Evolutionary conservation across 441 rosid species (phyloP).

Genomic region (Populus trichocarpa): DNA sequence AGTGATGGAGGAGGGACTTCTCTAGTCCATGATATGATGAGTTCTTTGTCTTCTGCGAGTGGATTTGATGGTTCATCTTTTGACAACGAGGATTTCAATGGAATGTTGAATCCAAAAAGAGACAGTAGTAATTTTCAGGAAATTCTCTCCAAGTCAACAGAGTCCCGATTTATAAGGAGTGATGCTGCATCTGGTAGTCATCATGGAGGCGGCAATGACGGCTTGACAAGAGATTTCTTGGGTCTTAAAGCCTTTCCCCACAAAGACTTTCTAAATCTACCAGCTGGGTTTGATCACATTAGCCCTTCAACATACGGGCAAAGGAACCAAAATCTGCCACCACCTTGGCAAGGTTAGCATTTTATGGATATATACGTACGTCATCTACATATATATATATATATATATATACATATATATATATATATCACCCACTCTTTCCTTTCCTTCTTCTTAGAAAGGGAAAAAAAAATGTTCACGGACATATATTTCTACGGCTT

Average conservation of each 20-base stretch:
- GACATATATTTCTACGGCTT: not conserved
- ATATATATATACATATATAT: too few relatives aligned
- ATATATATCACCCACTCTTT: not conserved
- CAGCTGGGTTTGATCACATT: slow-evolving; percentile 24
- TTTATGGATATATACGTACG: not conserved
- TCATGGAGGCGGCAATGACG: slow-evolving; percentile 24
- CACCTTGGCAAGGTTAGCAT: slow-evolving; percentile 44
- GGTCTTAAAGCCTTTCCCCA: slow-evolving; percentile 49
- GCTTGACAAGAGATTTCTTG: slow-evolving; percentile 62
- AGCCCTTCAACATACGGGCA: slow-evolving; percentile 24
- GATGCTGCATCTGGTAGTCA: not conserved
- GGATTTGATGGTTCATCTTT: slow-evolving; percentile 32
- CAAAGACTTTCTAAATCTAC: slow-evolving; percentile 30
- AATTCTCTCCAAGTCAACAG: slow-evolving; percentile 15
- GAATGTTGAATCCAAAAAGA: slow-evolving; percentile 27
- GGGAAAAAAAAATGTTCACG: not conserved
- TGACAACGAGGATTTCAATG: slow-evolving; percentile 31
- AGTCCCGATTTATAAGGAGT: slow-evolving; percentile 14
- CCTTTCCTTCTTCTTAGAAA: not conserved
- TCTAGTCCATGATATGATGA: slow-evolving; percentile 34
- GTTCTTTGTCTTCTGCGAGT: slow-evolving; percentile 21
- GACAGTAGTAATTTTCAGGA: slow-evolving; percentile 14
- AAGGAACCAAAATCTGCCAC: slow-evolving; percentile 30
- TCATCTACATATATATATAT: too few relatives aligned
- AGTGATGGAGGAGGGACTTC: slow-evolving; percentile 14